Evolutionary conservation across 176 grass and related monocot genomes (phyloP).

Genomic region (Luzula sylvatica): DNA sequence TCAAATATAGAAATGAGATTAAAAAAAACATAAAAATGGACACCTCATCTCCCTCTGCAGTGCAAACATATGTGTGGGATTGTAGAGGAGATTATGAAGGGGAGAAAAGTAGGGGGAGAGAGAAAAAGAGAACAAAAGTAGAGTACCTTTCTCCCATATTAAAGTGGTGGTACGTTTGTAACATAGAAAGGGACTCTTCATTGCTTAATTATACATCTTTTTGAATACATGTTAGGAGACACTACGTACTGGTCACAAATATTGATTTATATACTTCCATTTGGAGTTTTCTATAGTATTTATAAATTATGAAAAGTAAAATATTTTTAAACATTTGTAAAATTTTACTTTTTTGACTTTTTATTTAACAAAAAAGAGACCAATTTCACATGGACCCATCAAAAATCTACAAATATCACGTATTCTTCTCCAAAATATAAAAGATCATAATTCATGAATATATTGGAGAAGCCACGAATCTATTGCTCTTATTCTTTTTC

Average conservation of each 20-base stretch:
- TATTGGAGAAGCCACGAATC: too few relatives aligned
- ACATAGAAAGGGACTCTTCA: conserved; percentile 28
- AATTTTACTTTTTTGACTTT: too few relatives aligned
- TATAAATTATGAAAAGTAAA: too few relatives aligned
- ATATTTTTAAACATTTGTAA: too few relatives aligned
- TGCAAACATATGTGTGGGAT: background rate
- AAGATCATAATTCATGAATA: too few relatives aligned
- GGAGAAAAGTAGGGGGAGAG: background rate
- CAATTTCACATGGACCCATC: too few relatives aligned
- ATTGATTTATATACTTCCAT: too few relatives aligned
- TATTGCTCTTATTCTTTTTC: too few relatives aligned
- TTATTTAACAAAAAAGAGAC: too few relatives aligned
- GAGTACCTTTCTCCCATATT: conserved; percentile 22
- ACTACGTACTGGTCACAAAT: conserved; percentile 1
- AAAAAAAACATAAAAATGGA: background rate
- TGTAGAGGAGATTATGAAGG: background rate
- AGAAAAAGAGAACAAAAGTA: conserved; percentile 23
- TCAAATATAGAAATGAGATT: conserved; percentile 17
- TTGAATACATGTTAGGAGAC: background rate
- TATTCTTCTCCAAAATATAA: too few relatives aligned
- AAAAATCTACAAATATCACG: too few relatives aligned
- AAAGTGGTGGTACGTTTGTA: conserved; percentile 29
- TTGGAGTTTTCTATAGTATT: too few relatives aligned
- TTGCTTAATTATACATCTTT: conserved; percentile 12
- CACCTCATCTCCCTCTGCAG: background rate